A percentile compares a stretch with the other conserved stretches of the same genome.
Conservation (phyloP, 805 yeast species). For the Cyberlindnera maritima region DNA sequence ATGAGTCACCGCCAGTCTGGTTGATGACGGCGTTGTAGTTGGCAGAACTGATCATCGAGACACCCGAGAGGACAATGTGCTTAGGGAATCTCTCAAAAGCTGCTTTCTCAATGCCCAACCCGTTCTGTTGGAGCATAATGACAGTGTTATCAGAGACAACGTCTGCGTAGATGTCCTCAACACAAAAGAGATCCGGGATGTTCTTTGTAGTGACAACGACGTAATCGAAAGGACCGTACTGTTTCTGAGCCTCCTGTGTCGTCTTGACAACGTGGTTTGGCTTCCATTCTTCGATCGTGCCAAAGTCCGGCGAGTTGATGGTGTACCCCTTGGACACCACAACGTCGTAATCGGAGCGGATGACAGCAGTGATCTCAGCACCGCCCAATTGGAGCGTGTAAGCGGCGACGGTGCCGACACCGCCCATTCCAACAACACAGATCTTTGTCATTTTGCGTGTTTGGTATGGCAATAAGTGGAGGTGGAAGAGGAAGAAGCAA, state of each 20-base stretch:
- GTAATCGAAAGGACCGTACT: slow-evolving; percentile 44
- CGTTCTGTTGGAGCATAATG: slow-evolving; percentile 59
- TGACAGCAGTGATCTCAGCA: slow-evolving; percentile 42
- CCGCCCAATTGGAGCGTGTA: slow-evolving; percentile 40
- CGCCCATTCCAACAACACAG: slow-evolving; percentile 72
- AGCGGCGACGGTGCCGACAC: slow-evolving; percentile 75
- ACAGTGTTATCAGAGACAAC: slow-evolving; percentile 47
- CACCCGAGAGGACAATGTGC: slow-evolving; percentile 56
- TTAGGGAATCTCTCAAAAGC: slow-evolving; percentile 48
- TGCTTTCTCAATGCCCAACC: slow-evolving; percentile 58
- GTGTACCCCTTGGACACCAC: slow-evolving; percentile 50
- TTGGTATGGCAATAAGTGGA: no score
- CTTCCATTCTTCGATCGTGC: slow-evolving; percentile 44
- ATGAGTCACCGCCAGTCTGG: slow-evolving; percentile 45
- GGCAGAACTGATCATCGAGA: slow-evolving; percentile 57
- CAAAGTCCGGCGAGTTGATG: slow-evolving; percentile 58
- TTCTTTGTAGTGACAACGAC: slow-evolving; percentile 61
- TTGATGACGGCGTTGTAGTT: slow-evolving; percentile 42
- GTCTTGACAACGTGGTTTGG: slow-evolving; percentile 43
- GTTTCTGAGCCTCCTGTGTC: slow-evolving; percentile 30
- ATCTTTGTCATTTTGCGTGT: slow-evolving; percentile 36
- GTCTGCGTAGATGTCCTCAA: slow-evolving; percentile 49
- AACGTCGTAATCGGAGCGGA: slow-evolving; percentile 56
- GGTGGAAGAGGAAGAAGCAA: no score
- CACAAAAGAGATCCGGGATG: slow-evolving; percentile 57